A percentile compares a stretch with the other conserved stretches of the same genome.
Evolutionary conservation across 352 stramenopile species (phyloP).

Genomic region (Plasmopara viticola): DNA sequence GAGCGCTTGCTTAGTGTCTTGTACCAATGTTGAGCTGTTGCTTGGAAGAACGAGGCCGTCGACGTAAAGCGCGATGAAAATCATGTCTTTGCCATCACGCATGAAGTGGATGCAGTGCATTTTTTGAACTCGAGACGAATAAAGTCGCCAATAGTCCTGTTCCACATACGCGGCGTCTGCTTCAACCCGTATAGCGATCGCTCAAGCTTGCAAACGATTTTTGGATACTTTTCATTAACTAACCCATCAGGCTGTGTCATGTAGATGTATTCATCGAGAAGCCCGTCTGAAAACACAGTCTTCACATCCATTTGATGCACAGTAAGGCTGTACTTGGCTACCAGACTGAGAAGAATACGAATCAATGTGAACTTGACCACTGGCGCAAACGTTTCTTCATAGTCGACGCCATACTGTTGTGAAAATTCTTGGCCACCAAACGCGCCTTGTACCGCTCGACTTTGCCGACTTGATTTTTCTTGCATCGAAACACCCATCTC

Average conservation of each 20-base stretch:
- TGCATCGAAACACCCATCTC: neutral
- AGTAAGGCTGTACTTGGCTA: neutral
- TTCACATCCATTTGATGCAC: neutral
- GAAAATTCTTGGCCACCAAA: neutral
- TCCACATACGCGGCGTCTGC: neutral
- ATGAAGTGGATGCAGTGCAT: too few species aligned
- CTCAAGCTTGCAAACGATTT: neutral
- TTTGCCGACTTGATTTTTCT: neutral
- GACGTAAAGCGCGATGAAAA: too few species aligned
- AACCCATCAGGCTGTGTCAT: neutral
- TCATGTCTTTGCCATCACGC: too few species aligned
- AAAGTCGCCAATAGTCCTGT: neutral
- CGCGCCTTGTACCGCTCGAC: neutral
- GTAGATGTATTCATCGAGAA: constrained; percentile 3
- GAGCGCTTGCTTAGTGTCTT: neutral
- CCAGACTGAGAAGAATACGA: neutral
- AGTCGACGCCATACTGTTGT: neutral
- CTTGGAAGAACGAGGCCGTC: neutral
- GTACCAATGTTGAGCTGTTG: neutral
- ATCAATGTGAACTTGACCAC: neutral
- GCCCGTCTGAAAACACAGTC: neutral
- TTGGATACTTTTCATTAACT: neutral
- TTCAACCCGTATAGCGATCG: neutral
- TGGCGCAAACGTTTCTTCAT: neutral
- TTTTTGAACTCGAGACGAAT: too few species aligned